phyloP scores from a whole-genome alignment of 2,329 filamentous ascomycete genomes.

The Leptographium wingfieldii region DNA sequence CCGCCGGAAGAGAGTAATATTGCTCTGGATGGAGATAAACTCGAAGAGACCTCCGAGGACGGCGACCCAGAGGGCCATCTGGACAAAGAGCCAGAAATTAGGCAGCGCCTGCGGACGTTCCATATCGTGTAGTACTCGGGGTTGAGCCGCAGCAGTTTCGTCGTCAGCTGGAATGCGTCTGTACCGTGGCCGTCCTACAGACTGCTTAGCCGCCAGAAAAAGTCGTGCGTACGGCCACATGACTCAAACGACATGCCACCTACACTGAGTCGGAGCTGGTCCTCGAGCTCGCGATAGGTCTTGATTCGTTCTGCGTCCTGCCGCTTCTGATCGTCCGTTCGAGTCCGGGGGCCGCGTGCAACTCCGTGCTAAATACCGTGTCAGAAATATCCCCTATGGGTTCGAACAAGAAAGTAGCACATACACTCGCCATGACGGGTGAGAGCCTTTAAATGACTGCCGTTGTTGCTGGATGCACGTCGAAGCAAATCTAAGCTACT shows the following conservation, averaged over 20 bases:
- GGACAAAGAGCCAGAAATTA: constrained; percentile 47
- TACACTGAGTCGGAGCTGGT: constrained; percentile 54
- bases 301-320: constrained; percentile 65
- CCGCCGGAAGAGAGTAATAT: constrained; percentile 52
- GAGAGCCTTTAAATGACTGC: background rate
- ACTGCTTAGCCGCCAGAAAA: background rate
- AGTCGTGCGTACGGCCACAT: too few relatives aligned
- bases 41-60: constrained; percentile 42
- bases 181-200: constrained; percentile 33
- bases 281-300: constrained; percentile 61
- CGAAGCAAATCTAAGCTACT: background rate
- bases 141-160: constrained; percentile 62
- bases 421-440: constrained; percentile 8
- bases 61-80: constrained; percentile 36
- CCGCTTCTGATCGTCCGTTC: constrained; percentile 56
- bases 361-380: constrained; percentile 59
- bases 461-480: background rate
- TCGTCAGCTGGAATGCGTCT: constrained; percentile 53
- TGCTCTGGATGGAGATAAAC: constrained; percentile 39
- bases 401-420: background rate
- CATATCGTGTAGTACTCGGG: constrained; percentile 86
- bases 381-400: constrained; percentile 5
- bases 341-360: constrained; percentile 50
- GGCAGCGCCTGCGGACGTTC: constrained; percentile 70
- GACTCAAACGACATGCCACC: background rate